These are phyloP conservation scores for Boletus smithii DNA, from an alignment of 1,284 basidiomycete species.

Conservation along the genomic window DNA sequence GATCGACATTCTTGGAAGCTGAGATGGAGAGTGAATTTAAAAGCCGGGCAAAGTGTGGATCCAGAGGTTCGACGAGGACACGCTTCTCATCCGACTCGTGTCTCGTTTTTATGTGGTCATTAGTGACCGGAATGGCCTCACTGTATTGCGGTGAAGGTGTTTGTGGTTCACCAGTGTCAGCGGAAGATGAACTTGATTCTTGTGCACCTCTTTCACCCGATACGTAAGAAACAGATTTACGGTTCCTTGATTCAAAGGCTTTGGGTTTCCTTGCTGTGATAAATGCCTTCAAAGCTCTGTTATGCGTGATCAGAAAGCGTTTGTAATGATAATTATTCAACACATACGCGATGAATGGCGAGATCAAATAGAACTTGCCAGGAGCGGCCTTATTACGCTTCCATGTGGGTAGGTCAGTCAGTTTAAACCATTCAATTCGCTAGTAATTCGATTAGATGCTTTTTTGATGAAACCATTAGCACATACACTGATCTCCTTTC, in stretches of 20 bases:
- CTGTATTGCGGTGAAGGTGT: constrained; percentile 61
- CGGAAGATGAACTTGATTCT: constrained; percentile 64
- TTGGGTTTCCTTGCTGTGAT: constrained; percentile 54
- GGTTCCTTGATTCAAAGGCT: constrained; percentile 28
- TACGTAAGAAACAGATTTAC: constrained; percentile 29
- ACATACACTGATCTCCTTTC: constrained; percentile 97
- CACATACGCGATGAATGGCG: constrained; percentile 88
- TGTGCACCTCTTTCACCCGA: constrained; percentile 37
- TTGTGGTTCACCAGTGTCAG: constrained; percentile 56
- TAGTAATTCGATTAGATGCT: constrained; percentile 35
- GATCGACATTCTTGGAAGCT: constrained; percentile 38
- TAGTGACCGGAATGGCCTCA: constrained; percentile 31
- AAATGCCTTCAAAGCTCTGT: constrained; percentile 64
- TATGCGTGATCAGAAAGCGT: constrained; percentile 6
- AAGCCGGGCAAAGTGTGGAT: constrained; percentile 69
- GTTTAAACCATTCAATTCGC: constrained; percentile 96
- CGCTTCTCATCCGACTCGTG: constrained; percentile 27
- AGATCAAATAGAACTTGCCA: constrained; percentile 92
- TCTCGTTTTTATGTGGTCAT: constrained; percentile 18
- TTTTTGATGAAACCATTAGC: background rate
- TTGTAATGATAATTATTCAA: constrained; percentile 8
- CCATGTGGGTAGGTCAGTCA: constrained; percentile 93
- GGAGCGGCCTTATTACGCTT: constrained; percentile 70
- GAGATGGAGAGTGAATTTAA: constrained; percentile 62
- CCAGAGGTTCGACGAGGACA: constrained; percentile 36